phyloP scores from a whole-genome alignment of 202 grass and related monocot genomes.

The Digitaria exilis region DNA sequence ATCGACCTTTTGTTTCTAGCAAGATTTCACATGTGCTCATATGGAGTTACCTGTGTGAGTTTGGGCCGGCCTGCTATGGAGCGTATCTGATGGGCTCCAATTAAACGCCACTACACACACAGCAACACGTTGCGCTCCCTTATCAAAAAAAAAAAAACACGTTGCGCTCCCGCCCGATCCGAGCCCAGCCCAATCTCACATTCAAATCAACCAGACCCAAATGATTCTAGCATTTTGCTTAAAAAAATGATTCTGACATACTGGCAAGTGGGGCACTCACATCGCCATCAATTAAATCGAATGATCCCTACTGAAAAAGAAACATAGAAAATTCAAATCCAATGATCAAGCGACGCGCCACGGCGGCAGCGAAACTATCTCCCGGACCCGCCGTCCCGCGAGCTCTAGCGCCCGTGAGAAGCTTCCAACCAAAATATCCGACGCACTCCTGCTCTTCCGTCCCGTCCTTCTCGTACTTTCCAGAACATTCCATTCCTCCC shows the following conservation, averaged over 20 bases:
- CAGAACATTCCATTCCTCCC: slow-evolving; percentile 13
- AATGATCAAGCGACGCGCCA: neutral
- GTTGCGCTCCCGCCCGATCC: no score
- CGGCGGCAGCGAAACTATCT: neutral
- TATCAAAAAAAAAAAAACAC: no score
- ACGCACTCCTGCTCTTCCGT: neutral
- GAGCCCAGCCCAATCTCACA: no score
- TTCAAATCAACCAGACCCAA: neutral
- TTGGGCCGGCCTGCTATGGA: no score
- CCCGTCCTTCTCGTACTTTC: slow-evolving; percentile 38
- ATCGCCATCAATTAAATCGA: slow-evolving; percentile 1
- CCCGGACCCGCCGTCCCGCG: neutral
- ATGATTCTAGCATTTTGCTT: no score
- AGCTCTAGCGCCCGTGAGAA: slow-evolving; percentile 34
- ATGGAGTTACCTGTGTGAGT: no score
- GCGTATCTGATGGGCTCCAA: no score
- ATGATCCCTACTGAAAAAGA: neutral
- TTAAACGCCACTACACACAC: no score
- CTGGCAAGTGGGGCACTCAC: neutral
- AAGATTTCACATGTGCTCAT: no score
- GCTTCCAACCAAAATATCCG: slow-evolving; percentile 39
- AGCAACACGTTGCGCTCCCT: no score
- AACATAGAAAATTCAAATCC: neutral
- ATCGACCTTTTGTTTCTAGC: no score
- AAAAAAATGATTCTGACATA: neutral